A percentile compares a stretch with the other conserved stretches of the same genome.
Evolutionary conservation across 2,329 filamentous ascomycete species (phyloP).

Genomic region (Paecilomyces formosus): DNA sequence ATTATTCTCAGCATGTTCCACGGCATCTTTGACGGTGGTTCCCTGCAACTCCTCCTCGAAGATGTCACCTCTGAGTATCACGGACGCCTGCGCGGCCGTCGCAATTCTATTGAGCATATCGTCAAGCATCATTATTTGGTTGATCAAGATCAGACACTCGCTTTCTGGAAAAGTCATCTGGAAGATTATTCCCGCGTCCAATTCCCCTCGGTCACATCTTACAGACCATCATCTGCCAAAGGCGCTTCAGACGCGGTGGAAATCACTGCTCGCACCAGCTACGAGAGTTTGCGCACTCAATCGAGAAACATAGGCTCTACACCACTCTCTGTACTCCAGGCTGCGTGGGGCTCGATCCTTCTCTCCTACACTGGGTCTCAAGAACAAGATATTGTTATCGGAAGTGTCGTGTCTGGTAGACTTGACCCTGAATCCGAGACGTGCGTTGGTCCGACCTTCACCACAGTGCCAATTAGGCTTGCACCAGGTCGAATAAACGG

Average conservation of each 20-base stretch:
- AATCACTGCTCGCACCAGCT: conserved; percentile 12
- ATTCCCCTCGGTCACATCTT: conserved; percentile 18
- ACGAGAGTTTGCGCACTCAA: conserved; percentile 21
- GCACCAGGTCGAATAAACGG: conserved; percentile 11
- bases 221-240: conserved; percentile 9
- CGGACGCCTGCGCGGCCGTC: conserved; percentile 3
- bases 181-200: conserved; percentile 10
- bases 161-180: conserved; percentile 15
- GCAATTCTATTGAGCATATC: conserved; percentile 17
- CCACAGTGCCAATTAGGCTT: conserved; percentile 26
- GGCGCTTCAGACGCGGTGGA: conserved; percentile 11
- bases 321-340: conserved; percentile 28
- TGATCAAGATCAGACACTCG: conserved; percentile 10
- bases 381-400: conserved; percentile 26
- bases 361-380: conserved; percentile 23
- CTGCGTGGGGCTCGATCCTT: conserved; percentile 28
- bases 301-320: conserved; percentile 19
- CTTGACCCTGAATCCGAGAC: conserved; percentile 15
- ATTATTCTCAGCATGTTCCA: conserved; percentile 29
- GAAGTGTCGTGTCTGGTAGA: conserved; percentile 26
- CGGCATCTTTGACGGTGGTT: conserved; percentile 31
- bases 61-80: conserved; percentile 20
- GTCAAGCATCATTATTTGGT: conserved; percentile 18
- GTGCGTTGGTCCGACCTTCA: conserved; percentile 27
- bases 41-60: conserved; percentile 23